A percentile compares a stretch with the other conserved stretches of the same genome.
Evolutionary conservation across 1,284 basidiomycete species (phyloP).

Genomic region (Moesziomyces antarcticus): DNA sequence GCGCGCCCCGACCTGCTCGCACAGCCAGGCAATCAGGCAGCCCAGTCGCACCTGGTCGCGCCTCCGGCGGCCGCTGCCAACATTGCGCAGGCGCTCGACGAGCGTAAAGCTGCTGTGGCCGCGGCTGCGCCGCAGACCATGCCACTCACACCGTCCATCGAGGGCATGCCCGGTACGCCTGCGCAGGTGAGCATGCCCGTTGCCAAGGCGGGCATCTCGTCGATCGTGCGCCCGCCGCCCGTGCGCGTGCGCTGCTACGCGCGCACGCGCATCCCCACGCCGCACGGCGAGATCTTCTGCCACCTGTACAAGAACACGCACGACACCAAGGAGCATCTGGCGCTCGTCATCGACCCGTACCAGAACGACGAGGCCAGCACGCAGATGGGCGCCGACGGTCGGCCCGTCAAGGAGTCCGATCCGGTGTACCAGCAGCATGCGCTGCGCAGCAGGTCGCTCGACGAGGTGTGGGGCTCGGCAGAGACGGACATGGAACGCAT

Average conservation of each 20-base stretch:
- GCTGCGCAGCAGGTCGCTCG: conserved; percentile 85
- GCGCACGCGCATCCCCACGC: conserved; percentile 94
- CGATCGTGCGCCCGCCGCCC: conserved; percentile 55
- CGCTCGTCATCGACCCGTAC: conserved; percentile 83
- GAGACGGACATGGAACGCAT: conserved; percentile 96
- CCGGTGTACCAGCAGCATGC: conserved; percentile 35
- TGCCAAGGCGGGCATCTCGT: conserved; percentile 37
- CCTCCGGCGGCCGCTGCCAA: conserved; percentile 19
- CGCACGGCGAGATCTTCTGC: conserved; percentile 91
- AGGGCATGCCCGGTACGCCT: conserved; percentile 13
- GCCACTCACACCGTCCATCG: conserved; percentile 18
- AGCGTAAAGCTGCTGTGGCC: conserved; percentile 37
- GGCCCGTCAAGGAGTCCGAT: conserved; percentile 37
- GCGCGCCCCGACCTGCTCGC: conserved; percentile 22
- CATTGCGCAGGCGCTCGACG: conserved; percentile 34
- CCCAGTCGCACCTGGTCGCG: conserved; percentile 21
- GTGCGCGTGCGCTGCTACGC: conserved; percentile 84
- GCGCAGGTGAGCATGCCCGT: conserved; percentile 27
- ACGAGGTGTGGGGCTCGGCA: conserved; percentile 83
- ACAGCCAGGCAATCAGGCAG: conserved; percentile 39
- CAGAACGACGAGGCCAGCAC: conserved; percentile 53
- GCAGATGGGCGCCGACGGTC: conserved; percentile 25
- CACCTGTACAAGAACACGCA: conserved; percentile 90
- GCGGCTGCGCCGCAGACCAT: conserved; percentile 9
- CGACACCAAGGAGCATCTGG: conserved; percentile 94